phyloP scores from a whole-genome alignment of 78 protist species.

The Monosiga brevicollis region DNA sequence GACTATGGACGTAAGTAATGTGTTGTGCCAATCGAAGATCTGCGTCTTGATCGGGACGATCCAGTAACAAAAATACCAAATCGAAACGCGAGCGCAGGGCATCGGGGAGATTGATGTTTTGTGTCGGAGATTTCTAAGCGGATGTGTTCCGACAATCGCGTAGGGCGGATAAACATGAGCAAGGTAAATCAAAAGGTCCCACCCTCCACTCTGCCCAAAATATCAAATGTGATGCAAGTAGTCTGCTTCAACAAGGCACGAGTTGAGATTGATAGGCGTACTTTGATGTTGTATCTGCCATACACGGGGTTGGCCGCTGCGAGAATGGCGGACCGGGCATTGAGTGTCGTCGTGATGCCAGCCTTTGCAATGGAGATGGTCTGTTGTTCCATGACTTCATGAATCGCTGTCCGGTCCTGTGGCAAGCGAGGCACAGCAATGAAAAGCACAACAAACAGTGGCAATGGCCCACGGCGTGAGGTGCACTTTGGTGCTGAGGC shows the following conservation, averaged over 20 bases:
- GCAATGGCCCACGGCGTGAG: too few relatives aligned
- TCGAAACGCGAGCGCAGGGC: constrained; percentile 94
- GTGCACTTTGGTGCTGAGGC: too few relatives aligned
- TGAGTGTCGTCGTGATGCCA: constrained; percentile 98
- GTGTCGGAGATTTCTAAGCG: constrained; percentile 31
- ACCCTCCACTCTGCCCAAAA: too few relatives aligned
- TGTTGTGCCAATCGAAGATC: constrained; percentile 87
- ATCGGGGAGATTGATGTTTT: constrained; percentile 91
- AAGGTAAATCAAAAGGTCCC: too few relatives aligned
- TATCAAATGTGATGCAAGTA: too few relatives aligned
- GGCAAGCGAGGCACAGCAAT: too few relatives aligned
- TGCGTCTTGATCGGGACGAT: constrained; percentile 54
- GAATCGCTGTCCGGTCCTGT: constrained; percentile 93
- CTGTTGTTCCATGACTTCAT: constrained; percentile 99
- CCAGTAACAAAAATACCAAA: constrained; percentile 86
- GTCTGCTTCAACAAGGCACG: too few relatives aligned
- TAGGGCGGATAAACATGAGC: too few relatives aligned
- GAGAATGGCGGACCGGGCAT: constrained; percentile 95
- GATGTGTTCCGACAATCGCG: too few relatives aligned
- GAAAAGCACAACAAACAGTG: neutral
- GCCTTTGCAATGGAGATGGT: constrained; percentile 97
- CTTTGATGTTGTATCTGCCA: constrained; percentile 82
- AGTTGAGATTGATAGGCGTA: too few relatives aligned
- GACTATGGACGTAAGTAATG: constrained; percentile 79
- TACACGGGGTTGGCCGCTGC: constrained; percentile 98